A percentile compares a stretch with the other conserved stretches of the same genome.
Conservation (phyloP, 371 early-diverging fungal genomes). For the Circinella umbellata region DNA sequence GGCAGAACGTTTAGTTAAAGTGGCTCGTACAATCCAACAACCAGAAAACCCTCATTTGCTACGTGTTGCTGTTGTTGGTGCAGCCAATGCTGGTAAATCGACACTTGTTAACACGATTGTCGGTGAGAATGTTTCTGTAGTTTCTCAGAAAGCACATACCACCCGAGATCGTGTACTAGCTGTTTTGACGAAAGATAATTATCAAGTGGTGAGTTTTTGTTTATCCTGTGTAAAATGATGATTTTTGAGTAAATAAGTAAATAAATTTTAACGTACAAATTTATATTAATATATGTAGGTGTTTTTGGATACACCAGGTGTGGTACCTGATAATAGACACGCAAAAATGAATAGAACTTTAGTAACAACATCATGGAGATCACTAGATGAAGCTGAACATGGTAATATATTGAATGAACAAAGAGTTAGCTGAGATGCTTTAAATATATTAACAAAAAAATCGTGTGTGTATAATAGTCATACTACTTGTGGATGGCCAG, state of each 20-base stretch:
- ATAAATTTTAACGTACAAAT: no score
- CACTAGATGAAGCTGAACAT: constrained; percentile 73
- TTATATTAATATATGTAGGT: constrained; percentile 19
- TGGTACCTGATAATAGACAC: constrained; percentile 45
- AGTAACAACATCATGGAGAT: constrained; percentile 75
- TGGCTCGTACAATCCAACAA: constrained; percentile 52
- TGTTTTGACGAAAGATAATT: constrained; percentile 57
- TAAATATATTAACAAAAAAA: neutral
- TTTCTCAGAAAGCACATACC: constrained; percentile 77
- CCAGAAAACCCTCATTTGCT: constrained; percentile 66
- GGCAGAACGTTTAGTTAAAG: constrained; percentile 42
- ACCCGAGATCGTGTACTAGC: constrained; percentile 71
- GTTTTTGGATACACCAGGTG: constrained; percentile 73
- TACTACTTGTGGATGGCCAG: constrained; percentile 68
- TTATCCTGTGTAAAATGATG: neutral
- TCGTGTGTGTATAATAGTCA: constrained; percentile 24
- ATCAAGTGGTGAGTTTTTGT: constrained; percentile 53
- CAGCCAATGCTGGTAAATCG: constrained; percentile 84
- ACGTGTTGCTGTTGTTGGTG: constrained; percentile 73
- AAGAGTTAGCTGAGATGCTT: no score
- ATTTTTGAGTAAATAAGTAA: neutral
- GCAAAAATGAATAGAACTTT: constrained; percentile 64
- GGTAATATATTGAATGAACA: constrained; percentile 22
- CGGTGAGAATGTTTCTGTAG: constrained; percentile 61
- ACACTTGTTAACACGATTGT: constrained; percentile 76